Evolutionary conservation across 495 filamentous ascomycete species (phyloP).

Genomic region (Thozetella sp.): DNA sequence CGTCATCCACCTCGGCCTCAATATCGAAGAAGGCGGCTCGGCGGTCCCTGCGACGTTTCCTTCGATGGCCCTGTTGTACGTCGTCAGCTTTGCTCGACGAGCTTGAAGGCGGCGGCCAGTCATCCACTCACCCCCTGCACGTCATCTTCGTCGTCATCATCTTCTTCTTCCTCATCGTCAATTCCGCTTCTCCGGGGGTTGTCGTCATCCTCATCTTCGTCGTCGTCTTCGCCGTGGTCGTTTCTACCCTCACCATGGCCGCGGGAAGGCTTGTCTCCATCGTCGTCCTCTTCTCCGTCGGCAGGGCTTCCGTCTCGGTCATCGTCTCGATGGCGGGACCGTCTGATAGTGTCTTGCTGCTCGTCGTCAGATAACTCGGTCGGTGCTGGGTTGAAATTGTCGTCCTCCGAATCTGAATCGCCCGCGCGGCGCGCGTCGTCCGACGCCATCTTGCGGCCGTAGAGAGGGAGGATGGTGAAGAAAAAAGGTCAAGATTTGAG

Average conservation of each 20-base stretch:
- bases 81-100: slow-evolving; percentile 10
- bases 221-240: slow-evolving; percentile 58
- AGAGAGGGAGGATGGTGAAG: not conserved
- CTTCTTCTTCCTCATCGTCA: slow-evolving; percentile 62
- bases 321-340: slow-evolving; percentile 23
- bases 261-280: slow-evolving; percentile 55
- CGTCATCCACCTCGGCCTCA: slow-evolving; percentile 95
- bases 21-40: slow-evolving; percentile 89
- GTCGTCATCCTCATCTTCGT: slow-evolving; percentile 54
- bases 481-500: not conserved
- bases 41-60: slow-evolving; percentile 74
- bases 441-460: slow-evolving; percentile 22
- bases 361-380: slow-evolving; percentile 72
- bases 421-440: slow-evolving; percentile 21
- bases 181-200: slow-evolving; percentile 25
- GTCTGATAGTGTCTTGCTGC: slow-evolving; percentile 9
- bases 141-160: slow-evolving; percentile 38
- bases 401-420: slow-evolving; percentile 73
- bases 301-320: slow-evolving; percentile 11
- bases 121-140: slow-evolving; percentile 36
- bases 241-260: slow-evolving; percentile 57
- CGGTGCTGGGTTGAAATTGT: slow-evolving; percentile 77
- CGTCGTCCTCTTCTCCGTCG: slow-evolving; percentile 47
- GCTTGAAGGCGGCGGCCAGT: slow-evolving; percentile 7
- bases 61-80: slow-evolving; percentile 63